Conservation (phyloP, 2,329 filamentous ascomycete genomes). For the Spiromastix sp. region DNA sequence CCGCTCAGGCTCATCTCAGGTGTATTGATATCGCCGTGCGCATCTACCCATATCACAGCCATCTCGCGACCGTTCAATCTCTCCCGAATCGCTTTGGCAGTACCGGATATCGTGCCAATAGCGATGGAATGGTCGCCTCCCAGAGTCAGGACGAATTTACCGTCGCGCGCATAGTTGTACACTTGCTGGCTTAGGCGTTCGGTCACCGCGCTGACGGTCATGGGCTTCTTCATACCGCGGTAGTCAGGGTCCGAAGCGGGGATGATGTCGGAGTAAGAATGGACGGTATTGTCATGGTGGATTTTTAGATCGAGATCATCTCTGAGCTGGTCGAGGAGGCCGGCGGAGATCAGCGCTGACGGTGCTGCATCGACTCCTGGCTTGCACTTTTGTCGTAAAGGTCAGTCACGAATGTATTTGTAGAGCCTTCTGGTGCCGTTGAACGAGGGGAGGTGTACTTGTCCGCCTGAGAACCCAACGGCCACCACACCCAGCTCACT, state of each 20-base stretch:
- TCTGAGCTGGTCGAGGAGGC: slow-evolving; percentile 71
- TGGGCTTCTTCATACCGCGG: slow-evolving; percentile 91
- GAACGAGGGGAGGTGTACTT: slow-evolving; percentile 52
- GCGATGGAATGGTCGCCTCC: slow-evolving; percentile 96
- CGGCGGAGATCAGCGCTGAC: slow-evolving; percentile 75
- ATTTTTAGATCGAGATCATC: slow-evolving; percentile 83
- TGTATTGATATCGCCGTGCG: slow-evolving; percentile 95
- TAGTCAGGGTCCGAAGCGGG: slow-evolving; percentile 55
- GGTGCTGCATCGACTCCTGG: slow-evolving; percentile 85
- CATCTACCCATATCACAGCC: slow-evolving; percentile 97
- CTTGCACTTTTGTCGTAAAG: slow-evolving; percentile 54
- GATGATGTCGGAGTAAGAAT: slow-evolving; percentile 67
- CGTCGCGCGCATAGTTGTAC: slow-evolving; percentile 72
- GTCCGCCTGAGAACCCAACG: slow-evolving; percentile 91
- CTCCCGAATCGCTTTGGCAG: slow-evolving; percentile 76
- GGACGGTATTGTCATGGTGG: slow-evolving; percentile 70
- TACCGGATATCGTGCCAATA: slow-evolving; percentile 83
- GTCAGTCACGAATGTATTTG: background rate
- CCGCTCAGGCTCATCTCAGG: slow-evolving; percentile 82
- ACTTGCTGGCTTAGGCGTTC: slow-evolving; percentile 70
- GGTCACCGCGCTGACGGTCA: slow-evolving; percentile 76
- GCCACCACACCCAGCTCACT: slow-evolving; percentile 84
- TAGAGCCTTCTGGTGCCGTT: too few species aligned
- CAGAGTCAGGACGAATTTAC: slow-evolving; percentile 81
- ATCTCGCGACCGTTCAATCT: slow-evolving; percentile 65